A percentile compares a stretch with the other conserved stretches of the same genome.
These are phyloP conservation scores for Tilletia caries DNA, from an alignment of 1,284 basidiomycete species.

Conservation along the genomic window DNA sequence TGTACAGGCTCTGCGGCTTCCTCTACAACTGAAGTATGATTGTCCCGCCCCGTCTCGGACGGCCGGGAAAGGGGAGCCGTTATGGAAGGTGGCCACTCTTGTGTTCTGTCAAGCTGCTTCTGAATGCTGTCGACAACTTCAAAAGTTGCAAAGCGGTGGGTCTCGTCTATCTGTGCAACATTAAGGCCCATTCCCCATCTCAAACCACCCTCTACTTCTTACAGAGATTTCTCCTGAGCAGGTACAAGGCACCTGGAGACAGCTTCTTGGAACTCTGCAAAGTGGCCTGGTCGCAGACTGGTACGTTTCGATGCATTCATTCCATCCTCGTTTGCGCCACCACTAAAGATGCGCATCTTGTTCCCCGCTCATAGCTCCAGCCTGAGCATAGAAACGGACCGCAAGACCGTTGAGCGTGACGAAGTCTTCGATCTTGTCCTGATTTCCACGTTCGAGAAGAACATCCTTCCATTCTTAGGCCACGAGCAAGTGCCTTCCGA, in stretches of 20 bases:
- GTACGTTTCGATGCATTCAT: slow-evolving; percentile 54
- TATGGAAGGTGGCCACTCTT: slow-evolving; percentile 37
- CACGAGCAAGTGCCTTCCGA: slow-evolving; percentile 68
- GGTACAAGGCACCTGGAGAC: slow-evolving; percentile 76
- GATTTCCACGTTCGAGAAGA: slow-evolving; percentile 62
- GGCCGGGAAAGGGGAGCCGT: slow-evolving; percentile 20
- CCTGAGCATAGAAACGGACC: slow-evolving; percentile 56
- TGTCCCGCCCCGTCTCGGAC: slow-evolving; percentile 67
- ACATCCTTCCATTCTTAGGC: slow-evolving; percentile 74
- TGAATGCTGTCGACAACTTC: slow-evolving; percentile 25
- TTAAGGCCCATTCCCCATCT: too few relatives aligned
- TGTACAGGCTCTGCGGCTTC: slow-evolving; percentile 58
- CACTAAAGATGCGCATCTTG: too few relatives aligned
- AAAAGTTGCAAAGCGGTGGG: slow-evolving; percentile 10
- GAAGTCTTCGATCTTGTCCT: slow-evolving; percentile 76
- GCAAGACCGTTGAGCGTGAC: slow-evolving; percentile 66
- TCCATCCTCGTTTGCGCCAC: too few relatives aligned
- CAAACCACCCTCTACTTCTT: not conserved
- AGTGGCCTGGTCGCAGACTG: slow-evolving; percentile 80
- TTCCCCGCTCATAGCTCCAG: slow-evolving; percentile 20
- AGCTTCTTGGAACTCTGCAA: slow-evolving; percentile 76
- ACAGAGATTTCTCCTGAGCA: slow-evolving; percentile 58
- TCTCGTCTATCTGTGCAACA: too few relatives aligned
- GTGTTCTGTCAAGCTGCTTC: slow-evolving; percentile 28
- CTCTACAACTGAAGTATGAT: slow-evolving; percentile 89